Conservation (phyloP, 176 grass and related monocot genomes). For the Aechmea fasciata region DNA sequence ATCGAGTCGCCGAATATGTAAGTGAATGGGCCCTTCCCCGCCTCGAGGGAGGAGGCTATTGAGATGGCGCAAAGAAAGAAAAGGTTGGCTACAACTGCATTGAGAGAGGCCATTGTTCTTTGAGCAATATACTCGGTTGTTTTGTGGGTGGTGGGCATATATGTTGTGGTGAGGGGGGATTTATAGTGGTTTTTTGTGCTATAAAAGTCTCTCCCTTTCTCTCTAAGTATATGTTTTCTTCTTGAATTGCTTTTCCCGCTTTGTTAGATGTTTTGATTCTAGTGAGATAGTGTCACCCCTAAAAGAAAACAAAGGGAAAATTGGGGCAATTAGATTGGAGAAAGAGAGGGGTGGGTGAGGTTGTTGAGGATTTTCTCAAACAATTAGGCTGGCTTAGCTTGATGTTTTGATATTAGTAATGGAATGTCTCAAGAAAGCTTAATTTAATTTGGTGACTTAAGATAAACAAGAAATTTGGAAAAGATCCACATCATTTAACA, state of each 20-base stretch:
- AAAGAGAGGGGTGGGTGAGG: background rate
- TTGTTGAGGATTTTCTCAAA: background rate
- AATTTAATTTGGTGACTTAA: background rate
- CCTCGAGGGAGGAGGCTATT: background rate
- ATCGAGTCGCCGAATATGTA: slow-evolving; percentile 91
- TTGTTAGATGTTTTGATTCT: background rate
- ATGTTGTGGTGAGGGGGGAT: slow-evolving; percentile 9
- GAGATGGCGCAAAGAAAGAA: slow-evolving; percentile 18
- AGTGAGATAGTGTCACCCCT: background rate
- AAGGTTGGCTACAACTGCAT: slow-evolving; percentile 2
- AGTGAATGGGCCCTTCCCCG: slow-evolving; percentile 30
- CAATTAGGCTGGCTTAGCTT: background rate
- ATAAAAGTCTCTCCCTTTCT: background rate
- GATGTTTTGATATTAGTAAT: background rate
- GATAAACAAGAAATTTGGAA: background rate
- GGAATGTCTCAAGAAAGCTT: background rate
- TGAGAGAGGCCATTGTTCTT: slow-evolving; percentile 41
- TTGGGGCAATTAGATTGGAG: background rate
- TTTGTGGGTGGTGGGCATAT: background rate
- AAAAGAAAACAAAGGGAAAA: background rate
- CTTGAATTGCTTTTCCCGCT: background rate
- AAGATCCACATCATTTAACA: background rate
- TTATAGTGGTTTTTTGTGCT: slow-evolving; percentile 15
- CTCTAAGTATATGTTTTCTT: background rate
- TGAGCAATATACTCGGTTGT: background rate